Percentiles rank a stretch among this genome's conserved stretches.
Evolutionary conservation across 148 eudicot genomes (phyloP).

Genomic region (Cornus controversa): DNA sequence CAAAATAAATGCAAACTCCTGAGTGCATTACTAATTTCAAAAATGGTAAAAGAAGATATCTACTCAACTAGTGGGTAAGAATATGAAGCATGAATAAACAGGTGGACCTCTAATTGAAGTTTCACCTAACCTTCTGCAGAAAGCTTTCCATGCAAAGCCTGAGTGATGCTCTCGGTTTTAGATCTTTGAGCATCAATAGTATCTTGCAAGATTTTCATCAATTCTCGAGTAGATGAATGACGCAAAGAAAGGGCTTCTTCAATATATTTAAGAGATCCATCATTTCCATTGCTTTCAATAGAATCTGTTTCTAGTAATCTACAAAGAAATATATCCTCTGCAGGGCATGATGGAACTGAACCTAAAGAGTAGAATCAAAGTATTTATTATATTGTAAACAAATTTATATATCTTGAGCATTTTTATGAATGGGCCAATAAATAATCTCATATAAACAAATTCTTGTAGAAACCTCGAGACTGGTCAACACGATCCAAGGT

Average conservation of each 20-base stretch:
- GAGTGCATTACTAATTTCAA: background rate
- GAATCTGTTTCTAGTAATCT: conserved; percentile 62
- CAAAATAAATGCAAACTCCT: background rate
- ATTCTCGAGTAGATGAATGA: conserved; percentile 53
- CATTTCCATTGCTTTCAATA: conserved; percentile 28
- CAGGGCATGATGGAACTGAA: conserved; percentile 60
- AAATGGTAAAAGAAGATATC: background rate
- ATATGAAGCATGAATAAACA: conserved; percentile 1
- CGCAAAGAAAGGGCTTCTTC: conserved; percentile 62
- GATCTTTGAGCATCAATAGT: conserved; percentile 51
- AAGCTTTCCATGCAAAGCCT: conserved; percentile 41
- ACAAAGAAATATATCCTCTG: conserved; percentile 79
- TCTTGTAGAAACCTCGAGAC: conserved; percentile 53
- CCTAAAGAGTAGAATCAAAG: conserved; percentile 36
- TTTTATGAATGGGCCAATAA: background rate
- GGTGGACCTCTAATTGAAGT: conserved; percentile 10
- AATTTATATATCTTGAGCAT: background rate
- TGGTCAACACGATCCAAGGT: conserved; percentile 50
- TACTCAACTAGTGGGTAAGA: background rate
- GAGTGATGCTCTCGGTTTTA: conserved; percentile 40
- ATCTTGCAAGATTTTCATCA: conserved; percentile 58
- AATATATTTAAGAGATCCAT: conserved; percentile 37
- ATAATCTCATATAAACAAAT: background rate
- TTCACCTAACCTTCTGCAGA: conserved; percentile 71
- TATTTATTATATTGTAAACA: background rate